A percentile compares a stretch with the other conserved stretches of the same genome.
Conservation (phyloP, 2,329 filamentous ascomycete species). For the Pseudocercospora musae region DNA sequence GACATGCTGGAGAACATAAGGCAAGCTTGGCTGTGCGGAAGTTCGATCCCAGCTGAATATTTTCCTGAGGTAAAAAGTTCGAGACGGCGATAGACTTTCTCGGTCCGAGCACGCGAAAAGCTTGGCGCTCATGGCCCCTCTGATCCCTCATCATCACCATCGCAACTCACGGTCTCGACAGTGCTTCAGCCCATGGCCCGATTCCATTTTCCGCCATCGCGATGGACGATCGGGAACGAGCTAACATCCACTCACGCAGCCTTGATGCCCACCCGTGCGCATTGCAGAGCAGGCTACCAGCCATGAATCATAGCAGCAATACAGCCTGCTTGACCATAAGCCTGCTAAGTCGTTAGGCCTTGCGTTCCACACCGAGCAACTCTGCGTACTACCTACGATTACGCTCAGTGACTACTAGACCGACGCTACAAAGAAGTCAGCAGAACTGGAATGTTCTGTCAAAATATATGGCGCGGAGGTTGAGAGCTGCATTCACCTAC, state of each 20-base stretch:
- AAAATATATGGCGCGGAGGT: too few relatives aligned
- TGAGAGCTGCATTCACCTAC: not conserved
- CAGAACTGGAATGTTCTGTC: too few relatives aligned
- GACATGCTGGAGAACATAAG: conserved; percentile 17
- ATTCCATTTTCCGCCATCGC: too few relatives aligned
- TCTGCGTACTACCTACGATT: too few relatives aligned
- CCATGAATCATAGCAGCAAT: not conserved
- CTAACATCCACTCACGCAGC: too few relatives aligned
- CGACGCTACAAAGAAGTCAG: too few relatives aligned
- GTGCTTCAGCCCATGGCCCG: too few relatives aligned
- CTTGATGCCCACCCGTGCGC: too few relatives aligned
- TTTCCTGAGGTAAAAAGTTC: conserved; percentile 2
- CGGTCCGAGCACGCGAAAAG: not conserved
- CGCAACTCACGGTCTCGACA: too few relatives aligned
- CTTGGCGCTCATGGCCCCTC: not conserved
- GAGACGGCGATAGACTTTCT: not conserved
- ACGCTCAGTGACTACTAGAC: too few relatives aligned
- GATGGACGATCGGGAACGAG: too few relatives aligned
- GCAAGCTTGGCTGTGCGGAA: not conserved
- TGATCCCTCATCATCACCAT: too few relatives aligned
- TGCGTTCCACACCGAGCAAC: not conserved
- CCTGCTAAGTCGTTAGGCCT: not conserved
- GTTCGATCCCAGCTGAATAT: not conserved
- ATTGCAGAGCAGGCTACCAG: not conserved
- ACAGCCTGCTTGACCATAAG: not conserved